phyloP scores from a whole-genome alignment of 2,329 filamentous ascomycete species.

The Penicillium sp. region DNA sequence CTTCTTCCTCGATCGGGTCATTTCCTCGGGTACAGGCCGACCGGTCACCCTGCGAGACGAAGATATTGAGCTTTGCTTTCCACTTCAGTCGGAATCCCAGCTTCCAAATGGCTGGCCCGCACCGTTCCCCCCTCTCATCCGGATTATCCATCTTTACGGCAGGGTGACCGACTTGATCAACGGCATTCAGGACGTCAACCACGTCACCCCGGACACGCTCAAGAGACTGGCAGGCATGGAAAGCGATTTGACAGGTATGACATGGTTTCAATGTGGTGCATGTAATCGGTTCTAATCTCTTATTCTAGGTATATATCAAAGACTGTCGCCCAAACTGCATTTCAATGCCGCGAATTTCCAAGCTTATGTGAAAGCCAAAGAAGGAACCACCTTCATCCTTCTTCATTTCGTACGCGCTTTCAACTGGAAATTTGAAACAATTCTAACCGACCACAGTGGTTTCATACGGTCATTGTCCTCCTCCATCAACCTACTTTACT shows the following conservation, averaged over 20 bases:
- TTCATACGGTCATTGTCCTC: constrained; percentile 77
- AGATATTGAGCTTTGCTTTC: constrained; percentile 74
- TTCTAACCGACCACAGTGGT: constrained; percentile 53
- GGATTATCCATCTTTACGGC: constrained; percentile 81
- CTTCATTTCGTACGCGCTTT: constrained; percentile 57
- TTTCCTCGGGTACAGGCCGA: constrained; percentile 78
- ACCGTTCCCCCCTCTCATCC: constrained; percentile 72
- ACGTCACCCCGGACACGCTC: constrained; percentile 69
- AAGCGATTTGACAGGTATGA: constrained; percentile 58
- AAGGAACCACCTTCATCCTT: constrained; percentile 80
- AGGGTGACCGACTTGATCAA: constrained; percentile 79
- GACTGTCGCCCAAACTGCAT: constrained; percentile 65
- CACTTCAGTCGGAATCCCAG: constrained; percentile 49
- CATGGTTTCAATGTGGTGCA: no score
- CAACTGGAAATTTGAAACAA: background rate
- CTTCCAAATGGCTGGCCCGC: constrained; percentile 62
- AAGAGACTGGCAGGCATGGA: constrained; percentile 71
- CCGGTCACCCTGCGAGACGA: constrained; percentile 78
- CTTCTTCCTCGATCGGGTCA: constrained; percentile 79
- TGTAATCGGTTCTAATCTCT: background rate
- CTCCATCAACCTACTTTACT: constrained; percentile 78
- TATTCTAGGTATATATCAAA: constrained; percentile 59
- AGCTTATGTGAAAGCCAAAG: constrained; percentile 70
- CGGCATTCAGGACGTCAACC: constrained; percentile 65
- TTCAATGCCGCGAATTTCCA: constrained; percentile 86